Conservation (phyloP, 495 filamentous ascomycete species). For the Copromyces sp. region DNA sequence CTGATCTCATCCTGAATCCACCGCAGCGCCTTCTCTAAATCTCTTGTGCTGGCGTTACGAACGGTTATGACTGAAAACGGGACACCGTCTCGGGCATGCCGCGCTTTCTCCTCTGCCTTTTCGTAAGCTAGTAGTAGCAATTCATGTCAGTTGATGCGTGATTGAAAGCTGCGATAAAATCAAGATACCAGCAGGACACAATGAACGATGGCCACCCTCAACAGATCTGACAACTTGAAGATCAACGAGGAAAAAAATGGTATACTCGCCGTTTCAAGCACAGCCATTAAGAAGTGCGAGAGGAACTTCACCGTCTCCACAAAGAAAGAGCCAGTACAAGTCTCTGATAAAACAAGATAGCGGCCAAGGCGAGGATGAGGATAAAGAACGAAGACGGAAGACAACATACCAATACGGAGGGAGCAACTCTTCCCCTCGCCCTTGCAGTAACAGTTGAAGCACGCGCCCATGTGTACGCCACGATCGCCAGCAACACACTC, state of each 20-base stretch:
- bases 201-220: not conserved
- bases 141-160: not conserved
- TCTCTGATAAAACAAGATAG: not conserved
- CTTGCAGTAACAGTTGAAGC: not conserved
- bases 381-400: not conserved
- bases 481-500: not conserved
- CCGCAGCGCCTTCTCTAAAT: not conserved
- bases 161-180: not conserved
- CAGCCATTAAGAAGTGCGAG: not conserved
- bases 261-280: not conserved
- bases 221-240: not conserved
- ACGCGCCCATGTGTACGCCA: not conserved
- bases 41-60: not conserved
- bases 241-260: not conserved
- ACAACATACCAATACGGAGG: not conserved
- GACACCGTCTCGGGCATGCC: not conserved
- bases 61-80: not conserved
- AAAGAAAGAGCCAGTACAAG: not conserved
- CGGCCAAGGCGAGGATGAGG: not conserved
- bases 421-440: not conserved
- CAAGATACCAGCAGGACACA: not conserved
- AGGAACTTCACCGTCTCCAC: not conserved
- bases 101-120: not conserved
- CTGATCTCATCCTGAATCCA: not conserved
- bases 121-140: not conserved